A percentile compares a stretch with the other conserved stretches of the same genome.
Conservation (phyloP, 495 filamentous ascomycete species). For the Cairneyella variabilis region DNA sequence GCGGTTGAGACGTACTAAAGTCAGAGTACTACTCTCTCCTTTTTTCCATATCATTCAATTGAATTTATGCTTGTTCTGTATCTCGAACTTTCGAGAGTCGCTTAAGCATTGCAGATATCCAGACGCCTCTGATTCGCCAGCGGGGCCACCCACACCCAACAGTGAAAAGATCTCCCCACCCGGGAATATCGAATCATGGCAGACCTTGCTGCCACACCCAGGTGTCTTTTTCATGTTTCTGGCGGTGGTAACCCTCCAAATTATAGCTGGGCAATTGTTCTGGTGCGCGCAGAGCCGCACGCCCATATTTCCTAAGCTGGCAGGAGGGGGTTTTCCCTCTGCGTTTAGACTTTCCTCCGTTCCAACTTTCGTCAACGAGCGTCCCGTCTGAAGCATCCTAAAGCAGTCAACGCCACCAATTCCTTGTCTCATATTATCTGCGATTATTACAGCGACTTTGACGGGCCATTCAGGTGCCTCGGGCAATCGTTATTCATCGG, state of each 20-base stretch:
- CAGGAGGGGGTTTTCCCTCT: no score
- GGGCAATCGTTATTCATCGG: no score
- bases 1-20: neutral
- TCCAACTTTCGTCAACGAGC: no score
- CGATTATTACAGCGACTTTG: no score
- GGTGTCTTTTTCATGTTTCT: neutral
- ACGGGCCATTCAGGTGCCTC: no score
- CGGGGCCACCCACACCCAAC: constrained; percentile 10
- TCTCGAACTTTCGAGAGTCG: constrained; percentile 16
- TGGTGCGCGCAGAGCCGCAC: no score
- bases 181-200: constrained; percentile 14
- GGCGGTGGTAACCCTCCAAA: constrained; percentile 5
- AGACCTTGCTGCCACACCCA: neutral
- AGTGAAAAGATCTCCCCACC: neutral
- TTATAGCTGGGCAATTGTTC: no score
- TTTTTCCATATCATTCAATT: neutral
- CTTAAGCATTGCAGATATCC: constrained; percentile 19
- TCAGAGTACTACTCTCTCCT: neutral
- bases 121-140: constrained; percentile 15
- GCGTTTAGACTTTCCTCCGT: no score
- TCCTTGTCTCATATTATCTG: no score
- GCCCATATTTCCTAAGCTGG: no score
- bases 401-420: no score
- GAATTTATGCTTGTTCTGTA: neutral
- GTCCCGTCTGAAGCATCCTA: no score